Conservation (phyloP, 352 stramenopile species). For the Globisporangium apiculatum region DNA sequence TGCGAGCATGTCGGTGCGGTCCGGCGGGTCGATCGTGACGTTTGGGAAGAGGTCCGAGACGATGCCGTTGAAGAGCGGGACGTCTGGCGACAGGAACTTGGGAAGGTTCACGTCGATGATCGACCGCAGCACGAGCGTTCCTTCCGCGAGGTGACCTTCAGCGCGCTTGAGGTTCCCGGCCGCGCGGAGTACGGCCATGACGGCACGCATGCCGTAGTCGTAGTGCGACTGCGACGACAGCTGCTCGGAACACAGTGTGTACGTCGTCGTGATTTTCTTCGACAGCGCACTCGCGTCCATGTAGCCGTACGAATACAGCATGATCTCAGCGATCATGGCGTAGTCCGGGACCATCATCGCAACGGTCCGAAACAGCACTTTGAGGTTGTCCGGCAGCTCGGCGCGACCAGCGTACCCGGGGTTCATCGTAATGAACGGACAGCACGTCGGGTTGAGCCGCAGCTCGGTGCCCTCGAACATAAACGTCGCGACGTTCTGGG, state of each 20-base stretch:
- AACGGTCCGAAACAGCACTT: constrained; percentile 89
- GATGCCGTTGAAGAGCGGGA: constrained; percentile 93
- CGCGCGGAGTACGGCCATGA: constrained; percentile 92
- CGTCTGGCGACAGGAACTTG: constrained; percentile 91
- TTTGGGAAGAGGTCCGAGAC: constrained; percentile 92
- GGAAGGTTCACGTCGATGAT: constrained; percentile 94
- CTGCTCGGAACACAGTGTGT: constrained; percentile 93
- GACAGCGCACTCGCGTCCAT: constrained; percentile 85
- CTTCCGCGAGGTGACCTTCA: constrained; percentile 74
- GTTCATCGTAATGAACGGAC: constrained; percentile 93
- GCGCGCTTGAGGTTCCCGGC: constrained; percentile 88
- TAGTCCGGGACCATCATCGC: constrained; percentile 94
- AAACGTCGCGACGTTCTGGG: constrained; percentile 73
- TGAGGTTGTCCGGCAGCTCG: constrained; percentile 91
- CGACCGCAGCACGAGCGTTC: constrained; percentile 86
- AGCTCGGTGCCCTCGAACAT: constrained; percentile 89
- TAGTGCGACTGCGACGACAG: constrained; percentile 94
- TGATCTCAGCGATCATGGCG: constrained; percentile 92
- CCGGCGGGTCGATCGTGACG: constrained; percentile 83
- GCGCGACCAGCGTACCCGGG: constrained; percentile 84
- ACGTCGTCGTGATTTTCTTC: constrained; percentile 93
- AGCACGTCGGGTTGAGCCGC: constrained; percentile 86
- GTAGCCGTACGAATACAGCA: constrained; percentile 92
- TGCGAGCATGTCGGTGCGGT: constrained; percentile 80
- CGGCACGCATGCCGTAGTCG: constrained; percentile 93